Evolutionary conservation across 108 stramenopile genomes (phyloP).

Genomic region (Epithemia pelagica): DNA sequence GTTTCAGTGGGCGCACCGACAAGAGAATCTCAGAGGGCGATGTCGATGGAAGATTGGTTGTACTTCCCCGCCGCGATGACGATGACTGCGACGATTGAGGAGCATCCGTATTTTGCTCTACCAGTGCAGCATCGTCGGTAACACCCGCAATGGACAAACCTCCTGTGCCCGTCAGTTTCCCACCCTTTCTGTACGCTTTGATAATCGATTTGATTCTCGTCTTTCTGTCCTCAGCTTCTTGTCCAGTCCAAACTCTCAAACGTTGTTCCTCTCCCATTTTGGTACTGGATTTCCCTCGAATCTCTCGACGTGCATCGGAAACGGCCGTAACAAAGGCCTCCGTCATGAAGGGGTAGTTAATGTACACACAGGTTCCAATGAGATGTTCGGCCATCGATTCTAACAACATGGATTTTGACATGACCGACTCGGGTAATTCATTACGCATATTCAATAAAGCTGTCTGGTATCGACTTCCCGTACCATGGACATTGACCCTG

Average conservation of each 20-base stretch:
- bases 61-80: background rate
- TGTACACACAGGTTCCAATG: slow-evolving; percentile 71
- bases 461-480: slow-evolving; percentile 69
- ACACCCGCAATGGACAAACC: slow-evolving; percentile 45
- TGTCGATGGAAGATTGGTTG: background rate
- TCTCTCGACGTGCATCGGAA: slow-evolving; percentile 37
- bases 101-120: slow-evolving; percentile 35
- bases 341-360: slow-evolving; percentile 71
- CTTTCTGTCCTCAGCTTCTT: slow-evolving; percentile 29
- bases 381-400: slow-evolving; percentile 51
- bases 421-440: slow-evolving; percentile 52
- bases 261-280: slow-evolving; percentile 22
- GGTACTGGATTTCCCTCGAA: slow-evolving; percentile 43
- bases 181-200: slow-evolving; percentile 37
- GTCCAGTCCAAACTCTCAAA: slow-evolving; percentile 14
- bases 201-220: slow-evolving; percentile 34
- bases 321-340: slow-evolving; percentile 82
- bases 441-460: slow-evolving; percentile 56
- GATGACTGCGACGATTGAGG: background rate
- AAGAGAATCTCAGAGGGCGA: slow-evolving; percentile 47
- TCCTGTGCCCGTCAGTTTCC: slow-evolving; percentile 68
- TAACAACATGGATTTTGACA: slow-evolving; percentile 21
- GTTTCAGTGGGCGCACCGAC: slow-evolving; percentile 77
- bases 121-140: background rate
- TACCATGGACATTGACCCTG: slow-evolving; percentile 66